These are phyloP conservation scores for Mucor sp. DNA, from an alignment of 371 early-diverging fungal species.

Conservation along the genomic window DNA sequence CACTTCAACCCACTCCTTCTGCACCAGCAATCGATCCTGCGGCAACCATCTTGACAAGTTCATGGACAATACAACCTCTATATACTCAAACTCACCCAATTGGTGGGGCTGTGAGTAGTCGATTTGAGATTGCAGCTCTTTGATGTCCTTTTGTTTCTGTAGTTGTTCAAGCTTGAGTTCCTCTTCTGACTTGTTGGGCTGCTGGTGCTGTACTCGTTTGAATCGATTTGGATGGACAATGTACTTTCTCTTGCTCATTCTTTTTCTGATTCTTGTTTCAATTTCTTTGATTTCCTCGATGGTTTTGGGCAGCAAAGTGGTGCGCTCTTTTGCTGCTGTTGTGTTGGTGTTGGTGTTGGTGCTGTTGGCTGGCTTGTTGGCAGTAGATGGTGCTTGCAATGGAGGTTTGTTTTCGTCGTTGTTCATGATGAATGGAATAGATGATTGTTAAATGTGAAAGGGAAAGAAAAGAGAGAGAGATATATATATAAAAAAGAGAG, in stretches of 20 bases:
- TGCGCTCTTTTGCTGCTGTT: background rate
- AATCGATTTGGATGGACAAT: background rate
- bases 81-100: constrained; percentile 40
- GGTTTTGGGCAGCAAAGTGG: constrained; percentile 6
- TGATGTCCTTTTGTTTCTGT: constrained; percentile 45
- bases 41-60: constrained; percentile 65
- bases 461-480: constrained; percentile 2
- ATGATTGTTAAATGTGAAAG: background rate
- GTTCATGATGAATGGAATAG: background rate
- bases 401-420: background rate
- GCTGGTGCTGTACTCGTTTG: background rate
- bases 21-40: constrained; percentile 52
- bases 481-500: background rate
- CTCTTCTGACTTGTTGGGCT: background rate
- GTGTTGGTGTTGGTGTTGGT: background rate
- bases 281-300: constrained; percentile 7
- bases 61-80: constrained; percentile 78
- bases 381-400: background rate
- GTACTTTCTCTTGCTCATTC: background rate
- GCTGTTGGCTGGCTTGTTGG: too few relatives aligned
- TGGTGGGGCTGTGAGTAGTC: constrained; percentile 65
- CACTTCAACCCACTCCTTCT: constrained; percentile 75
- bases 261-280: background rate
- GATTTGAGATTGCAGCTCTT: constrained; percentile 50
- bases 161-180: background rate